phyloP scores from a whole-genome alignment of 2,329 filamentous ascomycete species.

The Fusarium sp. region DNA sequence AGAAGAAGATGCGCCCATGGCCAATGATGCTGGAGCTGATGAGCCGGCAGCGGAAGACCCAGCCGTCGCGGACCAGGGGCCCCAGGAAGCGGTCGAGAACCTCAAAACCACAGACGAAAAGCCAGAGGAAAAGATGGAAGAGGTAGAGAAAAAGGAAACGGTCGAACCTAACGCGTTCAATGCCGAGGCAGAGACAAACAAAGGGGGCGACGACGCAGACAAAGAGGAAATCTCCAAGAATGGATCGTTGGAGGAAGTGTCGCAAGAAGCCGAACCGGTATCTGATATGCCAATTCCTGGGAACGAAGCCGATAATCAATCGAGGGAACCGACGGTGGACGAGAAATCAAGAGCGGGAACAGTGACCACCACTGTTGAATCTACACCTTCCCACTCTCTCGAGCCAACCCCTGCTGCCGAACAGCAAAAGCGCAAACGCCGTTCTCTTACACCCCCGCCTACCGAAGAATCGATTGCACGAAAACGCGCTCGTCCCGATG shows the following conservation, averaged over 20 bases:
- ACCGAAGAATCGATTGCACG: slow-evolving; percentile 65
- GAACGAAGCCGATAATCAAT: slow-evolving; percentile 25
- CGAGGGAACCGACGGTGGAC: slow-evolving; percentile 16
- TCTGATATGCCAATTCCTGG: slow-evolving; percentile 19
- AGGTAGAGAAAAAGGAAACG: slow-evolving; percentile 5
- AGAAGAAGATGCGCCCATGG: slow-evolving; percentile 29
- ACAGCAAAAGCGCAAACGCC: slow-evolving; percentile 74
- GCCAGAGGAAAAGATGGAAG: slow-evolving; percentile 4
- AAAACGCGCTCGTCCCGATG: slow-evolving; percentile 67
- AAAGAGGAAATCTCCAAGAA: slow-evolving; percentile 24
- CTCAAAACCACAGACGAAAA: slow-evolving; percentile 19
- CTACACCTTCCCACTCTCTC: slow-evolving; percentile 21
- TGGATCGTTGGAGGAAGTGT: slow-evolving; percentile 17
- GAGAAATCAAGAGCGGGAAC: slow-evolving; percentile 27
- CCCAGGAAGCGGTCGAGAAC: slow-evolving; percentile 15
- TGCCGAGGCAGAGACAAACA: slow-evolving; percentile 11
- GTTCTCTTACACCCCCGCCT: slow-evolving; percentile 72
- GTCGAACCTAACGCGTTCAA: background rate
- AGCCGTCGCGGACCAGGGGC: slow-evolving; percentile 1
- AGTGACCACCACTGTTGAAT: slow-evolving; percentile 24
- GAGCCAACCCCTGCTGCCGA: slow-evolving; percentile 33
- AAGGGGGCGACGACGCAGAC: slow-evolving; percentile 15
- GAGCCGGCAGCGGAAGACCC: slow-evolving; percentile 12
- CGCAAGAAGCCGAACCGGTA: background rate
- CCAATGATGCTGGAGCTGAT: slow-evolving; percentile 26